Conservation (phyloP, 2,329 filamentous ascomycete species). For the Penicillium capsulatum region DNA sequence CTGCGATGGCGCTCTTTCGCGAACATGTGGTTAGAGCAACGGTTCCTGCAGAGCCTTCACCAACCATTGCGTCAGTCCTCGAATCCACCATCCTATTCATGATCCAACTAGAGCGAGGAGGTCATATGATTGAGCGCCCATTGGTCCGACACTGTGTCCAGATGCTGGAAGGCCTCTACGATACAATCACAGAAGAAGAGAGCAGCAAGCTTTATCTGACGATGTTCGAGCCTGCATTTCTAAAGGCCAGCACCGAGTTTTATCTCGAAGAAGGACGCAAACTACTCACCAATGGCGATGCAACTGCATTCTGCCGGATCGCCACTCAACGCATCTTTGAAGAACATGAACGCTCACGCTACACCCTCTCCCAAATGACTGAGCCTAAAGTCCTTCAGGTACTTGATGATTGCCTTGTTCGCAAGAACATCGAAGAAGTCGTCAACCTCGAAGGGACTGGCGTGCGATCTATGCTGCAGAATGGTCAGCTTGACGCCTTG, state of each 20-base stretch:
- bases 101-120: constrained; percentile 85
- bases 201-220: constrained; percentile 77
- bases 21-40: constrained; percentile 72
- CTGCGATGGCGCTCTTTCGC: constrained; percentile 81
- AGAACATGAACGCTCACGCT: constrained; percentile 76
- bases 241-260: constrained; percentile 66
- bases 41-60: constrained; percentile 40
- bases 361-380: constrained; percentile 71
- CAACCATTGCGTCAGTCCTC: constrained; percentile 66
- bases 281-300: constrained; percentile 72
- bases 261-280: constrained; percentile 72
- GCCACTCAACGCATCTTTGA: constrained; percentile 71
- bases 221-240: constrained; percentile 74
- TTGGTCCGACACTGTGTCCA: constrained; percentile 77
- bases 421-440: constrained; percentile 72
- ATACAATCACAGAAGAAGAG: constrained; percentile 72
- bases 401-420: constrained; percentile 76
- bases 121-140: constrained; percentile 79
- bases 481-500: constrained; percentile 74
- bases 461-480: constrained; percentile 83
- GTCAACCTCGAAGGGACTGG: constrained; percentile 81
- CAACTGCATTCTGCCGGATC: constrained; percentile 74
- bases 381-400: constrained; percentile 69
- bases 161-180: constrained; percentile 87
- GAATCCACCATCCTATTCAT: constrained; percentile 82